Evolutionary conservation across 106 monocot species (phyloP), one percentile per base, ranked within the genome.

Genomic region (Phalaenopsis equestris): DNA sequence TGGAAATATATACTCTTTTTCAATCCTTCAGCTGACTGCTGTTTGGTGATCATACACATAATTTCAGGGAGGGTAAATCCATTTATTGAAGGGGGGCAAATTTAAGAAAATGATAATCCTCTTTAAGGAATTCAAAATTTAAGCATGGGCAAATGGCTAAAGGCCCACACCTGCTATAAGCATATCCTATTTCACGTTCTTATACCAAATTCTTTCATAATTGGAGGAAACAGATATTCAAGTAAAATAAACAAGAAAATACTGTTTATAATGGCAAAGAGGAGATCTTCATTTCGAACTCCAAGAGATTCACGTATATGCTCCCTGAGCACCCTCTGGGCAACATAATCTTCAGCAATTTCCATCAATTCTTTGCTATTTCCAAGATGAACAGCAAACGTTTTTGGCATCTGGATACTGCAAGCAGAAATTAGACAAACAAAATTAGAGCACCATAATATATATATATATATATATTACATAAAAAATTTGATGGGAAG

Each of bases 211-310:
- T 52, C 52, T 52, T 52, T 14, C 3, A 12, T 52, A 52, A 52
- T 12, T 52, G 11, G 15, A 65, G 24, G 64, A 65, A 65, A 65
- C 24, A 52, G 64, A 8, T 65, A 65, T 24, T 57, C 64, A 65
- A 65, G 6, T 5, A 65, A 65, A 61, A 24, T 23, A 12, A 85
- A 74, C 41, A 75, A 68, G 30, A n/a, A 7, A 88, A 77, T 91
- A 96, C 98, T 94, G 84, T 98, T 98, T 78, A 98, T 98, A 79
- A 98, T 88, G 57, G 92, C 90, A 84, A 94, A 90, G 41, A 98
- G 80, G 76, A 98, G 79, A 84, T 98, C 94, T 52, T 94, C 92
- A 79, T 81, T 89, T 18, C 87, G 86, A 58, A 94, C 86, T 84
- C 89, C 91, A 73, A 98, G 91, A 56, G 88, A 86, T 67, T 94